phyloP scores from a whole-genome alignment of 768 basidiomycete species.

The Kwoniella sp. region DNA sequence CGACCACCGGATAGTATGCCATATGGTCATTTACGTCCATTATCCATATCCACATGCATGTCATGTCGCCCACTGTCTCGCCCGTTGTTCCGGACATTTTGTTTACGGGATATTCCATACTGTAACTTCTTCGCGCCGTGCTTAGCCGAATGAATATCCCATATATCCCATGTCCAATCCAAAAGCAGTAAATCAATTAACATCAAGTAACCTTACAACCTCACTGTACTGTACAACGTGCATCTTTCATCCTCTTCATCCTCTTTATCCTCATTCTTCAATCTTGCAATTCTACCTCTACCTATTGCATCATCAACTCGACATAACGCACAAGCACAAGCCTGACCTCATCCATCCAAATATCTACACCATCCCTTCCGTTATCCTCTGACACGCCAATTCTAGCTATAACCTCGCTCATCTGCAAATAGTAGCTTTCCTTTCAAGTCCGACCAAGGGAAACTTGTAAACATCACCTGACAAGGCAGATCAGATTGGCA shows the following conservation, averaged over 20 bases:
- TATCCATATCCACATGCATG: no score
- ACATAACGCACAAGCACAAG: no score
- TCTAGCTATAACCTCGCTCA: no score
- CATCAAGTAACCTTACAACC: no score
- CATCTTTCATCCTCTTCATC: background rate
- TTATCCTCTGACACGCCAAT: no score
- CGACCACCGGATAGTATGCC: no score
- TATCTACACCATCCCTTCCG: no score
- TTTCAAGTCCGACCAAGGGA: background rate
- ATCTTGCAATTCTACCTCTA: no score
- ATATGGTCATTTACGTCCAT: no score
- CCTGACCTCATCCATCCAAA: no score
- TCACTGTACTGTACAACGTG: background rate
- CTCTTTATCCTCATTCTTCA: no score
- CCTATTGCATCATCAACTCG: no score
- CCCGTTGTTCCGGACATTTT: conserved; percentile 1
- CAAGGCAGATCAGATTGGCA: background rate
- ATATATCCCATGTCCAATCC: background rate
- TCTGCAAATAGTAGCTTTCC: background rate
- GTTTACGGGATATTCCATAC: background rate
- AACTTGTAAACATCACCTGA: background rate
- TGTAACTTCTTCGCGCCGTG: background rate
- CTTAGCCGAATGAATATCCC: background rate
- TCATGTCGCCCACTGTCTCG: background rate
- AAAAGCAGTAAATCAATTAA: background rate